These are phyloP conservation scores for Cicer judaicum DNA, from an alignment of 306 rosid species.

Conservation along the genomic window DNA sequence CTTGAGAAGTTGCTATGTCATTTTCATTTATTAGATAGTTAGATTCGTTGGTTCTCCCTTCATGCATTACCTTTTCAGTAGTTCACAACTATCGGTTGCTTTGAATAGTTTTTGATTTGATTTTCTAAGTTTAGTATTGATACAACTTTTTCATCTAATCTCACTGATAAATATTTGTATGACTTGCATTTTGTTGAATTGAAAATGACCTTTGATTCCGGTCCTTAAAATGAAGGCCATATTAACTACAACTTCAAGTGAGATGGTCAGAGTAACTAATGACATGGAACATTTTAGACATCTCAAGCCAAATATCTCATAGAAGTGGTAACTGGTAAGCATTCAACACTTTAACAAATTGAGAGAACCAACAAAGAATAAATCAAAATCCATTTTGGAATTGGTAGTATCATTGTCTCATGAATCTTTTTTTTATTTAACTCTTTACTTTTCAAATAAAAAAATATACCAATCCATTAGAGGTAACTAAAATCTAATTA, in stretches of 20 bases:
- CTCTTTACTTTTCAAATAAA: no score
- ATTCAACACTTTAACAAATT: background rate
- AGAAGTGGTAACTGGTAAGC: conserved; percentile 29
- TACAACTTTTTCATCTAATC: background rate
- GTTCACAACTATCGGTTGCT: no score
- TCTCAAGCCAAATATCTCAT: conserved; percentile 26
- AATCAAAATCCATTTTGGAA: background rate
- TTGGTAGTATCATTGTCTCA: background rate
- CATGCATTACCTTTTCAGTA: no score
- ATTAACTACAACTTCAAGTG: conserved; percentile 28
- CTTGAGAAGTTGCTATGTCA: no score
- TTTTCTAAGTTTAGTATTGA: background rate
- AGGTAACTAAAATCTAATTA: no score
- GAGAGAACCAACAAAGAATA: background rate
- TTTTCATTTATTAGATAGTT: no score
- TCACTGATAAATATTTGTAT: conserved; percentile 6
- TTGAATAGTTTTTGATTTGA: no score
- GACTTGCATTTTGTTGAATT: conserved; percentile 12
- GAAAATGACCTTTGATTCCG: background rate
- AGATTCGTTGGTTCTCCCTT: no score
- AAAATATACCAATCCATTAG: no score
- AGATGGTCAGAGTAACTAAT: conserved; percentile 2
- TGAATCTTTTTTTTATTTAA: no score
- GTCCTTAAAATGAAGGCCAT: conserved; percentile 35
- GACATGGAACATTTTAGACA: conserved; percentile 23